Evolutionary conservation across 495 filamentous ascomycete genomes (phyloP), one percentile per base, ranked within the genome.

Genomic region (Xylaria castorea): DNA sequence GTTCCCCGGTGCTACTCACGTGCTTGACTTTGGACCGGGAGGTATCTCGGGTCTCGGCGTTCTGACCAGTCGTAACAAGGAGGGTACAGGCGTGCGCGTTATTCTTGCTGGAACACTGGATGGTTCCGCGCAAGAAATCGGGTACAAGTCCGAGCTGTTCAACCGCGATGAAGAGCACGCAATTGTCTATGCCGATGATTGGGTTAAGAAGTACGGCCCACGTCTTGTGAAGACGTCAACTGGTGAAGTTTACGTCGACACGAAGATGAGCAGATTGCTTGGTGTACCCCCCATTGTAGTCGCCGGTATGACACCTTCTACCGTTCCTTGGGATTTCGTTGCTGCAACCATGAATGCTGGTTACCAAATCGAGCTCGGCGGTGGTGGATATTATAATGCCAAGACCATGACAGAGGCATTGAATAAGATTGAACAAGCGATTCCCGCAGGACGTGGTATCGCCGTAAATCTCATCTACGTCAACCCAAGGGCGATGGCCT

Each of bases 1-100:
- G 46, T 97, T 98, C 85, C 90, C 93, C 4, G 84, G 87, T 4
- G 96, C 96, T 14, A 97, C 96, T 3, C 96, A 99, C 80, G 92
- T 98, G 62, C 81, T 98, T 72, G 96, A 98, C 82, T 98, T 99
- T 74, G 96, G 96, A 30, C 96, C 96, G 16, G 96, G 96, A 74
- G 96, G 96, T 42, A 95, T 97, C 75, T 98, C 96, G 42, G 96
- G 96, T 46, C 91, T 99, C 60, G 96, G 96, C 71, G 93, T 97
- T n/a, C 85, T 99, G 60, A 99, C 95, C 27, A 97, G 97, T 86
- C 92, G 95, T 42, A 99, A 97, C 87, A 99, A 98, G 84, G 95
- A 99, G 75, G 96, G 96, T 71, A 98, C 94, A 58, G 96, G 96
- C 75, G 95, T 98, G 38, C 93, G 96, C 63, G 93, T 97, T 63